Evolutionary conservation across 2,329 filamentous ascomycete species (phyloP).

Genomic region (Cercospora zeae-maydis): DNA sequence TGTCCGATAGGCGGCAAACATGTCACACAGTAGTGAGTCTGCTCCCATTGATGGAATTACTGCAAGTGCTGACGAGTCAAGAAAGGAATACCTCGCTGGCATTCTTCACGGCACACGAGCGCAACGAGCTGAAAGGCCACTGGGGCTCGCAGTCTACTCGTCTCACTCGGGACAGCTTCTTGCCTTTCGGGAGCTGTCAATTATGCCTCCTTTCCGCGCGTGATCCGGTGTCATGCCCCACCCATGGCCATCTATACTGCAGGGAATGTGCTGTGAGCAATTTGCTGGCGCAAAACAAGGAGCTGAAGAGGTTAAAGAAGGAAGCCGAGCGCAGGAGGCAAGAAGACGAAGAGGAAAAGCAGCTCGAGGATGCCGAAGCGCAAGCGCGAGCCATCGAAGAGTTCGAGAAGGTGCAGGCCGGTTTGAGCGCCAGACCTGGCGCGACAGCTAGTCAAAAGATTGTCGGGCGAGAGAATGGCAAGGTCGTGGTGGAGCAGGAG

Average conservation of each 20-base stretch:
- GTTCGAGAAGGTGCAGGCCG: conserved; percentile 82
- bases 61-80: conserved; percentile 5
- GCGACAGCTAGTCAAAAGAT: conserved; percentile 45
- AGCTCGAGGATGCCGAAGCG: conserved; percentile 65
- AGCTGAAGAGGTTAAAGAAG: conserved; percentile 77
- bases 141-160: conserved; percentile 84
- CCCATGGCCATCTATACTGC: conserved; percentile 85
- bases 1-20: not conserved
- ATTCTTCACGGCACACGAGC: conserved; percentile 92
- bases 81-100: conserved; percentile 85
- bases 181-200: conserved; percentile 83
- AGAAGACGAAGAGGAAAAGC: conserved; percentile 60
- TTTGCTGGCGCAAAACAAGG: conserved; percentile 84
- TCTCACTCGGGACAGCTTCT: conserved; percentile 83
- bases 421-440: conserved; percentile 41
- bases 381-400: conserved; percentile 67
- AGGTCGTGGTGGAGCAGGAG: conserved; percentile 30
- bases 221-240: conserved; percentile 75
- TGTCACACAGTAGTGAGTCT: conserved; percentile 12
- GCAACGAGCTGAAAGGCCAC: conserved; percentile 71
- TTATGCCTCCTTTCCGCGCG: conserved; percentile 79
- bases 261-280: conserved; percentile 89
- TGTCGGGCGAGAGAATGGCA: conserved; percentile 41
- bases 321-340: conserved; percentile 56
- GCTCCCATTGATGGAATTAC: not conserved